Conservation (phyloP, 441 rosid species). For the Brassica hybrid region DNA sequence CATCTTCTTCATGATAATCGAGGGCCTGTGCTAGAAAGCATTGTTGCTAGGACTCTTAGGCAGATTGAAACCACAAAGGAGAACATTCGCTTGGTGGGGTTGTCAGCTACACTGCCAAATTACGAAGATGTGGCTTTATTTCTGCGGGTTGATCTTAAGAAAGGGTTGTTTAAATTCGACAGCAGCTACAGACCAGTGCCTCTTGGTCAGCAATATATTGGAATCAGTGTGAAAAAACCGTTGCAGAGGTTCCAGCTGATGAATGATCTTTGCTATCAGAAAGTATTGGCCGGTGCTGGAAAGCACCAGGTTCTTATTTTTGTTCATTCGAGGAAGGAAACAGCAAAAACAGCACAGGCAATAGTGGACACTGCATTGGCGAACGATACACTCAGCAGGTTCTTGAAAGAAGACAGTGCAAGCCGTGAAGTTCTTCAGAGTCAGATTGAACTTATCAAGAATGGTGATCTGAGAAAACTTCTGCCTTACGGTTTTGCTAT, state of each 20-base stretch:
- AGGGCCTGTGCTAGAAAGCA: conserved; percentile 92
- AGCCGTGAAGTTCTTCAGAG: conserved; percentile 81
- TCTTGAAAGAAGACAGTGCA: conserved; percentile 87
- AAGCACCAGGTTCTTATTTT: conserved; percentile 52
- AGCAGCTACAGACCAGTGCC: no score
- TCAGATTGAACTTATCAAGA: conserved; percentile 77
- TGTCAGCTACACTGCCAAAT: conserved; percentile 96
- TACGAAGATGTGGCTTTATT: conserved; percentile 91
- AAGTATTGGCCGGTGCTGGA: no score
- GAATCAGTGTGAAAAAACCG: no score
- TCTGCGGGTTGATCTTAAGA: conserved; percentile 68
- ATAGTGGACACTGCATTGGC: conserved; percentile 85
- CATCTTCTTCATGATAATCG: conserved; percentile 96
- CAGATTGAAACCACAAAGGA: conserved; percentile 93
- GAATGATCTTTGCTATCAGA: no score
- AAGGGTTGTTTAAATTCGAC: conserved; percentile 51
- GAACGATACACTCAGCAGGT: conserved; percentile 79
- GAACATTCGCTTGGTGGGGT: conserved; percentile 89
- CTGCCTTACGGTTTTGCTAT: conserved; percentile 96
- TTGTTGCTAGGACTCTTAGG: conserved; percentile 93
- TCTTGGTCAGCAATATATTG: no score
- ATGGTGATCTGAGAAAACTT: conserved; percentile 78
- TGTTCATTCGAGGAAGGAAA: conserved; percentile 98
- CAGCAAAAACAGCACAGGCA: conserved; percentile 91
- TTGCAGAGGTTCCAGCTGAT: no score